Evolutionary conservation across 352 stramenopile genomes (phyloP).

Genomic region (Phytophthora syringae): DNA sequence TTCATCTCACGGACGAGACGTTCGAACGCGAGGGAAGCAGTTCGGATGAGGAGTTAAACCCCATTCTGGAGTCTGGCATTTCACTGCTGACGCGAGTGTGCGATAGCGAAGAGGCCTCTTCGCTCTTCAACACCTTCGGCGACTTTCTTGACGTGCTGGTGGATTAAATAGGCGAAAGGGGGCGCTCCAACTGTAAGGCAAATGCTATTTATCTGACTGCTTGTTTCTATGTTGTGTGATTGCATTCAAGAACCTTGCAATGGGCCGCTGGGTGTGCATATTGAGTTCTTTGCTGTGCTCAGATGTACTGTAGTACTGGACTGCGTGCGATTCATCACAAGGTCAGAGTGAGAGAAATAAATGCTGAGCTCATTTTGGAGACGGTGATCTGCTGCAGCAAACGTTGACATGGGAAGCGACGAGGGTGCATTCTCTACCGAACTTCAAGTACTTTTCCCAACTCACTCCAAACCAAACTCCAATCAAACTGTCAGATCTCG

Average conservation of each 20-base stretch:
- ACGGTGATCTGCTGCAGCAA: too few species aligned
- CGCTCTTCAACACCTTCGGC: conserved; percentile 74
- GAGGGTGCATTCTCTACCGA: neutral
- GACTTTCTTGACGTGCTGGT: conserved; percentile 76
- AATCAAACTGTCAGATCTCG: neutral
- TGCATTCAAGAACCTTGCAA: neutral
- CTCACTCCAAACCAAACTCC: too few species aligned
- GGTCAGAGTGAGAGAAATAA: too few species aligned
- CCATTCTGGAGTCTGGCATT: conserved; percentile 53
- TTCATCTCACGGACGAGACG: conserved; percentile 23
- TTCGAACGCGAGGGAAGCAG: conserved; percentile 24
- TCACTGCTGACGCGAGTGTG: conserved; percentile 62
- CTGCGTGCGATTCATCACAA: too few species aligned
- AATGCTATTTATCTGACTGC: neutral
- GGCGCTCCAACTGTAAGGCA: conserved; percentile 8
- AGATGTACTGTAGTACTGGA: too few species aligned
- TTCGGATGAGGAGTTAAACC: conserved; percentile 29
- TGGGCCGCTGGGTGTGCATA: neutral
- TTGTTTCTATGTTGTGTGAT: neutral
- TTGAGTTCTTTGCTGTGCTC: neutral
- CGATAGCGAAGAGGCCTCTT: conserved; percentile 64
- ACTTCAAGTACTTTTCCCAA: too few species aligned
- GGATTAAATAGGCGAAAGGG: conserved; percentile 34
- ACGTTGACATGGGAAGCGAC: neutral
- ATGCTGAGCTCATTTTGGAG: too few species aligned